These are phyloP conservation scores for Acacia crassicarpa DNA, from an alignment of 306 rosid species.

Conservation along the genomic window DNA sequence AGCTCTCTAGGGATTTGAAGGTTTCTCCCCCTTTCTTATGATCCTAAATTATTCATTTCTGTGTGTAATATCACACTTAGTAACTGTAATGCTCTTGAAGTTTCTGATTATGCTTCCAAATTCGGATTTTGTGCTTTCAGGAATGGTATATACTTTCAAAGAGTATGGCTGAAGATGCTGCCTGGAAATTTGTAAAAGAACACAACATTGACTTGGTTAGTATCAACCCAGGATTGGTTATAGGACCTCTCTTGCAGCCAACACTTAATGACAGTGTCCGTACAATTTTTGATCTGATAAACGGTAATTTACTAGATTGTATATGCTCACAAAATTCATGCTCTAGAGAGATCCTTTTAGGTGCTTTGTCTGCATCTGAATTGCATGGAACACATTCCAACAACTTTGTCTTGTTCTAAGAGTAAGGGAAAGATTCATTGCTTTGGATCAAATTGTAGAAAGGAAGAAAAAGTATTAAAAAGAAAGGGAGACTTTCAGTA, in stretches of 20 bases:
- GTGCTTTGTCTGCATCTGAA: background rate
- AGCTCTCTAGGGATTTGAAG: constrained; percentile 27
- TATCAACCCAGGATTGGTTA: constrained; percentile 60
- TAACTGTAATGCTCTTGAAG: background rate
- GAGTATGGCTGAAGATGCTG: constrained; percentile 77
- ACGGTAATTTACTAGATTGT: constrained; percentile 40
- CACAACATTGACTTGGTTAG: constrained; percentile 64
- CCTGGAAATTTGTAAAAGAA: constrained; percentile 62
- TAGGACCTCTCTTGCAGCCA: constrained; percentile 73
- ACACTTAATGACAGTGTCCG: constrained; percentile 55
- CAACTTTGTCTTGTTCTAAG: background rate
- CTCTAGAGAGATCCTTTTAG: background rate
- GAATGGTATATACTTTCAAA: constrained; percentile 60
- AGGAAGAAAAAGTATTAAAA: background rate
- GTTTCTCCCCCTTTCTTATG: constrained; percentile 12
- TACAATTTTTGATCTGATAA: constrained; percentile 39
- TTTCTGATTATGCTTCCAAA: background rate
- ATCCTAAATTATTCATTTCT: background rate
- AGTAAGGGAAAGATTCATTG: background rate
- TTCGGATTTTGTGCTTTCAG: constrained; percentile 29
- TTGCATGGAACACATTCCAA: background rate
- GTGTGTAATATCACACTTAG: background rate
- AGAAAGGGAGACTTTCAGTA: background rate
- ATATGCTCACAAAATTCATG: background rate
- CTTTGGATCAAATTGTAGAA: background rate